Evolutionary conservation across 2,329 filamentous ascomycete species (phyloP).

Genomic region (Cytospora chrysosperma): DNA sequence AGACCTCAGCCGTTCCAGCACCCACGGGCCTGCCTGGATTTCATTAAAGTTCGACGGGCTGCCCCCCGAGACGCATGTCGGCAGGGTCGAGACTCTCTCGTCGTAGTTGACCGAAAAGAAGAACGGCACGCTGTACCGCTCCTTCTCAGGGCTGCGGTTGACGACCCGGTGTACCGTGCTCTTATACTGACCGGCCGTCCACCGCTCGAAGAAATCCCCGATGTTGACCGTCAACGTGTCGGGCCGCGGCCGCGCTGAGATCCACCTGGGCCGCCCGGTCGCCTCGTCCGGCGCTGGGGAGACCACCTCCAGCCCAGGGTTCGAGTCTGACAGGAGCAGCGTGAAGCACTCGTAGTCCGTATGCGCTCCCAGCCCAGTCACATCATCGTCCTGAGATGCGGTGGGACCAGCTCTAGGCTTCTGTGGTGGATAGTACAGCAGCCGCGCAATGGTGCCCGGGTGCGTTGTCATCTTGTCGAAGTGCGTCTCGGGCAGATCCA

Average conservation of each 20-base stretch:
- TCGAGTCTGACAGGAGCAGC: conserved; percentile 11
- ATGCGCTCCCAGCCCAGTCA: conserved; percentile 15
- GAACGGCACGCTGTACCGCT: conserved; percentile 20
- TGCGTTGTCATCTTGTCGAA: conserved; percentile 34
- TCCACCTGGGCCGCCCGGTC: conserved; percentile 22
- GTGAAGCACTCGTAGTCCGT: conserved; percentile 23
- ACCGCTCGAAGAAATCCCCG: conserved; percentile 20
- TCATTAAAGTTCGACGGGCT: background rate
- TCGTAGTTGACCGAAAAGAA: conserved; percentile 24
- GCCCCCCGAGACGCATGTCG: background rate
- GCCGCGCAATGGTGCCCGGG: conserved; percentile 11
- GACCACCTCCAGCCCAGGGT: conserved; percentile 17
- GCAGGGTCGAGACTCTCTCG: conserved; percentile 33
- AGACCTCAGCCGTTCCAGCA: conserved; percentile 8
- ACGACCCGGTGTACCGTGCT: conserved; percentile 17
- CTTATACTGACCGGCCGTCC: conserved; percentile 23
- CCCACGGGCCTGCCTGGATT: conserved; percentile 10
- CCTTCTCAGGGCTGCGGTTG: conserved; percentile 11
- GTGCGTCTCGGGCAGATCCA: conserved; percentile 23
- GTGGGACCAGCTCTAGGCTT: background rate
- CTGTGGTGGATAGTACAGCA: conserved; percentile 21
- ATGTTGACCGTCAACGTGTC: conserved; percentile 20
- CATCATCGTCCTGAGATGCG: background rate
- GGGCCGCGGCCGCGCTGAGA: conserved; percentile 24
- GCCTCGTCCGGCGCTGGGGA: conserved; percentile 1